phyloP scores from a whole-genome alignment of 352 stramenopile species.

The Phytophthora megakarya region DNA sequence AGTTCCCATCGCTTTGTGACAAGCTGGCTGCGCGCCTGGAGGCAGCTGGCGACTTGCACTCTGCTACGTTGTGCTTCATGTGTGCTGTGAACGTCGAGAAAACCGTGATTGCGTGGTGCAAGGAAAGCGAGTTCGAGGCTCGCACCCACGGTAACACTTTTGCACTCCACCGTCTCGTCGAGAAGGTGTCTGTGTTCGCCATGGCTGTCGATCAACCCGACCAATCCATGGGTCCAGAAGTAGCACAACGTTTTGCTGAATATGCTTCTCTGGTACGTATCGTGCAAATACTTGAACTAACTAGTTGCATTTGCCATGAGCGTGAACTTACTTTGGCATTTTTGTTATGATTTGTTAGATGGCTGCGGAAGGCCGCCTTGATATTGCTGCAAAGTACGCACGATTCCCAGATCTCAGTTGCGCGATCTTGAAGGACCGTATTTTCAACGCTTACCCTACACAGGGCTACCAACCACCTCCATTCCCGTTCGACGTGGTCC shows the following conservation, averaged over 20 bases:
- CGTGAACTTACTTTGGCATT: constrained; percentile 7
- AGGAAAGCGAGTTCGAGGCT: constrained; percentile 85
- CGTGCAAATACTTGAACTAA: not conserved
- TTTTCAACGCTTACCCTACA: constrained; percentile 83
- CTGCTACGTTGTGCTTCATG: constrained; percentile 97
- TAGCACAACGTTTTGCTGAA: constrained; percentile 90
- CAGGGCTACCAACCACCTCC: constrained; percentile 79
- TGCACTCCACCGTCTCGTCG: constrained; percentile 95
- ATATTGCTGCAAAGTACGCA: constrained; percentile 93
- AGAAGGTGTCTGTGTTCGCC: constrained; percentile 96
- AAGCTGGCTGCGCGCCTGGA: constrained; percentile 93
- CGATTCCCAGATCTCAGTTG: constrained; percentile 79
- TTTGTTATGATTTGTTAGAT: constrained; percentile 56
- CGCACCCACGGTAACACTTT: constrained; percentile 69
- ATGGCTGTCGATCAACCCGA: constrained; percentile 86
- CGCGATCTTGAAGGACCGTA: constrained; percentile 84
- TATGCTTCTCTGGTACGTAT: constrained; percentile 71
- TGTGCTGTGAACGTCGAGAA: constrained; percentile 93
- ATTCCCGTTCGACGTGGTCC: constrained; percentile 85
- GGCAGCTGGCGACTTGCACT: constrained; percentile 86
- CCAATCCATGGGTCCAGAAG: constrained; percentile 86
- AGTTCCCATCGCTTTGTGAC: constrained; percentile 96
- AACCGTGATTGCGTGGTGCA: constrained; percentile 89
- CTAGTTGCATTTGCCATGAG: not conserved
- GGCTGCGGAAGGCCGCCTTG: constrained; percentile 91